Evolutionary conservation across 768 basidiomycete species (phyloP).

Genomic region (Lyophyllum decastes): DNA sequence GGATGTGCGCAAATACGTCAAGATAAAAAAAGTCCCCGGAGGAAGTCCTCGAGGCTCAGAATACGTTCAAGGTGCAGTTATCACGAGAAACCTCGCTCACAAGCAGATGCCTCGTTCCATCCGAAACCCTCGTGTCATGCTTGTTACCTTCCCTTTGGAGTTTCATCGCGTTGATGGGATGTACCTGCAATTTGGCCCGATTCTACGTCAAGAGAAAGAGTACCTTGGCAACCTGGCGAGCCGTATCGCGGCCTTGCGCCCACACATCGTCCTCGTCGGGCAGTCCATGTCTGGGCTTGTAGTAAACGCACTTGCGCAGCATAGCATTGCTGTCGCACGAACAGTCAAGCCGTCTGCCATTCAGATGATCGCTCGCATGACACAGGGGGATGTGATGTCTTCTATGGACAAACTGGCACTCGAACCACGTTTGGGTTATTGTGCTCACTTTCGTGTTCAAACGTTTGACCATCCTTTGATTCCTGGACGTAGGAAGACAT

Average conservation of each 20-base stretch:
- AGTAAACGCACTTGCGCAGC: slow-evolving; percentile 79
- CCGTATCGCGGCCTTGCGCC: slow-evolving; percentile 88
- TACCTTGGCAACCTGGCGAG: slow-evolving; percentile 86
- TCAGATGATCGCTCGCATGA: slow-evolving; percentile 88
- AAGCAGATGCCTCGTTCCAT: slow-evolving; percentile 88
- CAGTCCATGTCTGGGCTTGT: slow-evolving; percentile 90
- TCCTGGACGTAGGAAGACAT: slow-evolving; percentile 89
- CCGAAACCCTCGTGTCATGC: slow-evolving; percentile 90
- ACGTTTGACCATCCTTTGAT: slow-evolving; percentile 95
- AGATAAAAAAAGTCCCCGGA: slow-evolving; percentile 98
- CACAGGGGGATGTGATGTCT: slow-evolving; percentile 91
- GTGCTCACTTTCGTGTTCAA: slow-evolving; percentile 81
- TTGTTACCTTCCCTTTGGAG: slow-evolving; percentile 93
- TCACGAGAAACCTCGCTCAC: slow-evolving; percentile 98
- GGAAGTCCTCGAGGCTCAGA: slow-evolving; percentile 91
- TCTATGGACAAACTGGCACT: slow-evolving; percentile 93
- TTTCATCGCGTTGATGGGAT: slow-evolving; percentile 92
- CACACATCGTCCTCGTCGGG: slow-evolving; percentile 91
- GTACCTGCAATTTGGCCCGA: slow-evolving; percentile 89
- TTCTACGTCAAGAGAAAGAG: slow-evolving; percentile 90
- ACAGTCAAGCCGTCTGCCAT: slow-evolving; percentile 88
- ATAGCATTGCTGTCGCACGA: slow-evolving; percentile 88
- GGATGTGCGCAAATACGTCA: slow-evolving; percentile 93
- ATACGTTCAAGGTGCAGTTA: slow-evolving; percentile 95
- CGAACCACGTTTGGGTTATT: slow-evolving; percentile 89